These are phyloP conservation scores for Lichenothelia convexa DNA, from an alignment of 495 filamentous ascomycete genomes.

Conservation along the genomic window DNA sequence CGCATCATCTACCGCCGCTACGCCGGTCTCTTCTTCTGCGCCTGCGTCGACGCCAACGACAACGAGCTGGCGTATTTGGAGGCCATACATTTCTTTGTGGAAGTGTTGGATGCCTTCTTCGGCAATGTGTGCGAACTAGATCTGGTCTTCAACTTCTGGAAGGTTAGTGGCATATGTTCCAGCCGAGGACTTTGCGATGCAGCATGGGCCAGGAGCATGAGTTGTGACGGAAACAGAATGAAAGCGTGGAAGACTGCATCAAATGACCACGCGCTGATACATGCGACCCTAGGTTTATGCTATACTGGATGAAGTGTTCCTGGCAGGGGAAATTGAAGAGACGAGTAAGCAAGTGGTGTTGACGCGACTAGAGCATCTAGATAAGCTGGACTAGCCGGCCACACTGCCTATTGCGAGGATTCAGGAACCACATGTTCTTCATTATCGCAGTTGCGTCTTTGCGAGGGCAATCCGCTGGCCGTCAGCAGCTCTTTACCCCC, in stretches of 20 bases:
- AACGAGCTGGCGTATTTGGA: conserved; percentile 96
- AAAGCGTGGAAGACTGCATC: not conserved
- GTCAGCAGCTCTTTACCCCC: too few species aligned
- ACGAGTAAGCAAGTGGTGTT: conserved; percentile 95
- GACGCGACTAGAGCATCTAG: conserved; percentile 82
- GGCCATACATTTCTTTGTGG: conserved; percentile 98
- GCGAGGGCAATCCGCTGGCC: too few species aligned
- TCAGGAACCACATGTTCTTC: too few species aligned
- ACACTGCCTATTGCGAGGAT: too few species aligned
- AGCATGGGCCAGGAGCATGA: not conserved
- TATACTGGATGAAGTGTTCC: conserved; percentile 91
- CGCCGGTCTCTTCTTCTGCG: conserved; percentile 95
- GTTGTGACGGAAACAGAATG: not conserved
- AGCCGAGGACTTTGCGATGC: not conserved
- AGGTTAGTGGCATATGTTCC: conserved; percentile 33
- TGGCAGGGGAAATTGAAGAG: conserved; percentile 95
- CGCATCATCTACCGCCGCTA: conserved; percentile 96
- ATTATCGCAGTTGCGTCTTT: too few species aligned
- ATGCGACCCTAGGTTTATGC: conserved; percentile 60
- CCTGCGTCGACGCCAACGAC: conserved; percentile 96
- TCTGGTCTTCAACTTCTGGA: conserved; percentile 96
- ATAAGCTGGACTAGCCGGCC: conserved; percentile 93
- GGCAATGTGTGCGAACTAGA: conserved; percentile 98
- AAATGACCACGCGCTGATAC: too few species aligned
- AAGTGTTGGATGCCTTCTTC: conserved; percentile 95